Evolutionary conservation across 805 yeast species (phyloP).

Genomic region (Yamadazyma laniorum): DNA sequence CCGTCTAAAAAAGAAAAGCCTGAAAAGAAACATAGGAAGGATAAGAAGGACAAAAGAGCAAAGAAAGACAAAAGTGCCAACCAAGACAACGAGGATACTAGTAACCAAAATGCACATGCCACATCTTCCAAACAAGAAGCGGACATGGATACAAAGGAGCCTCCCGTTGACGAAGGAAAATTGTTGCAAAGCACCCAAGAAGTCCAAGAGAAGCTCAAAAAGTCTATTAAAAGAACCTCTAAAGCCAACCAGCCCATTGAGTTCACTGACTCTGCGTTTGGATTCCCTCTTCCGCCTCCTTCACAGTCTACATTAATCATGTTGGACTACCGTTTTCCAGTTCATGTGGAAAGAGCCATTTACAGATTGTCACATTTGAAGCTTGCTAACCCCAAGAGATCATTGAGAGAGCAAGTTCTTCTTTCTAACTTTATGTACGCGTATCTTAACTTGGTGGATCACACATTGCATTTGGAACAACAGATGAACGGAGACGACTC

Average conservation of each 20-base stretch:
- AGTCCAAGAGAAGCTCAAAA: constrained; percentile 43
- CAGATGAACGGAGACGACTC: constrained; percentile 34
- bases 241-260: constrained; percentile 46
- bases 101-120: not conserved
- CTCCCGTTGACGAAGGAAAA: constrained; percentile 19
- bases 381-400: constrained; percentile 90
- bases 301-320: constrained; percentile 73
- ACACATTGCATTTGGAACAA: constrained; percentile 72
- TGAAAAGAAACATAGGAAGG: constrained; percentile 3
- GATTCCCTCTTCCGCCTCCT: constrained; percentile 82
- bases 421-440: constrained; percentile 97
- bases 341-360: constrained; percentile 94
- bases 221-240: constrained; percentile 40
- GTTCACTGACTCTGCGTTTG: constrained; percentile 76
- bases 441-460: constrained; percentile 90
- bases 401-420: constrained; percentile 86
- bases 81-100: not conserved
- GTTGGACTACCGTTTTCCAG: constrained; percentile 85
- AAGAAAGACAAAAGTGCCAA: constrained; percentile 6
- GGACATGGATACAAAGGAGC: constrained; percentile 11
- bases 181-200: constrained; percentile 34
- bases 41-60: constrained; percentile 4
- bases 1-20: not conserved
- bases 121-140: constrained; percentile 3
- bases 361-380: constrained; percentile 90